Conservation (phyloP, 2,329 filamentous ascomycete species). For the Trichoderma sp. region DNA sequence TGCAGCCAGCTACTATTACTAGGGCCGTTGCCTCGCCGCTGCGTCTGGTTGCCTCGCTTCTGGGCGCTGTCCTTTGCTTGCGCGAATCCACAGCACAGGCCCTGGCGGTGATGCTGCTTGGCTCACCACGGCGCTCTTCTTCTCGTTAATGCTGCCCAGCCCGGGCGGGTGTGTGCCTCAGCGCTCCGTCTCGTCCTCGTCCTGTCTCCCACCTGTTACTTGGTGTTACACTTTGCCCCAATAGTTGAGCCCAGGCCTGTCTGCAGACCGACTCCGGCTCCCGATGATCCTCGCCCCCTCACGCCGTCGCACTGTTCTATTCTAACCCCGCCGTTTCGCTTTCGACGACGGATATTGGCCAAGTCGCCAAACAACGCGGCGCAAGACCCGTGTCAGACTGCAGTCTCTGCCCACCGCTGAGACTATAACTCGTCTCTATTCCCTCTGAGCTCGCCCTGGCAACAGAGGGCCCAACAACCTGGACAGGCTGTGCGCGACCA, state of each 20-base stretch:
- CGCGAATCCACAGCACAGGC: background rate
- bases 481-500: background rate
- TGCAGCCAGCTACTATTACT: background rate
- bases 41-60: background rate
- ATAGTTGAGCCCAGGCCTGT: background rate
- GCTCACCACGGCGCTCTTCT: background rate
- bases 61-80: background rate
- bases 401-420: background rate
- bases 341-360: background rate
- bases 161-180: background rate
- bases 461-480: background rate
- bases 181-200: background rate
- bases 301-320: background rate
- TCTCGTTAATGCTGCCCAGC: background rate
- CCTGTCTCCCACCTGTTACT: background rate
- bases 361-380: background rate
- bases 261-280: conserved; percentile 8
- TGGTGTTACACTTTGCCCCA: background rate
- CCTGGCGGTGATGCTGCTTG: background rate
- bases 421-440: background rate
- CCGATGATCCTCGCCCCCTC: background rate
- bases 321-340: background rate
- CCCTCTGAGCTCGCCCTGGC: background rate
- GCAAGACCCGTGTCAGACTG: background rate
- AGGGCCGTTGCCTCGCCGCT: background rate